Evolutionary conservation across 2,329 filamentous ascomycete genomes (phyloP).

Genomic region (Exophiala lecanii-corni): DNA sequence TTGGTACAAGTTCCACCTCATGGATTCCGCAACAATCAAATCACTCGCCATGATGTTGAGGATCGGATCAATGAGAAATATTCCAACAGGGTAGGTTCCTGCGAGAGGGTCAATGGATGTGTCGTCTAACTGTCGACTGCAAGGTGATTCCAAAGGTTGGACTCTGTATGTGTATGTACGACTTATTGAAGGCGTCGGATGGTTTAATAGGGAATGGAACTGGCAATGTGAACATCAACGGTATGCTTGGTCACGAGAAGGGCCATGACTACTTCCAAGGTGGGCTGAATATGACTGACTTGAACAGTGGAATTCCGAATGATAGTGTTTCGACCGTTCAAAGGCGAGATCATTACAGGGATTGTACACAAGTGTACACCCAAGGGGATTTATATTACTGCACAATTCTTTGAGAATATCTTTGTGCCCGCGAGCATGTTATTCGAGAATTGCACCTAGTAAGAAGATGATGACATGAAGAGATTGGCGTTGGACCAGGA

Average conservation of each 20-base stretch:
- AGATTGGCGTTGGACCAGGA: too few species aligned
- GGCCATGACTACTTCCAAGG: too few species aligned
- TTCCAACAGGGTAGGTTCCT: conserved; percentile 69
- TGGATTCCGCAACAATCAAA: conserved; percentile 62
- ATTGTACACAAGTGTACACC: conserved; percentile 71
- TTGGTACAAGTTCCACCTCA: conserved; percentile 87
- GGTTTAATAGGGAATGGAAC: conserved; percentile 90
- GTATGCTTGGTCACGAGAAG: conserved; percentile 54
- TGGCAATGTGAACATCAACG: conserved; percentile 90
- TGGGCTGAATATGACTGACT: too few species aligned
- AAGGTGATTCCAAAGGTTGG: conserved; percentile 89
- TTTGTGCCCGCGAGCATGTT: conserved; percentile 71
- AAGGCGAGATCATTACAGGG: conserved; percentile 83
- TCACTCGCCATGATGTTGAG: conserved; percentile 77
- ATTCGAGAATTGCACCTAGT: conserved; percentile 73
- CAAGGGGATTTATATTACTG: conserved; percentile 70
- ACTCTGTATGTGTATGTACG: conserved; percentile 88
- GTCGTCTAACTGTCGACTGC: background rate
- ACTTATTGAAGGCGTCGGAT: conserved; percentile 82
- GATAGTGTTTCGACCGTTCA: conserved; percentile 92
- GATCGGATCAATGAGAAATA: conserved; percentile 98
- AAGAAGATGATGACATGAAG: too few species aligned
- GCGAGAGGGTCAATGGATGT: background rate
- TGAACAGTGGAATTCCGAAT: conserved; percentile 82
- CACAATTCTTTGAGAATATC: conserved; percentile 94